Percentiles rank a stretch among this genome's conserved stretches.
Conservation (phyloP, 2,329 filamentous ascomycete genomes). For the Thielaviopsis musarum region DNA sequence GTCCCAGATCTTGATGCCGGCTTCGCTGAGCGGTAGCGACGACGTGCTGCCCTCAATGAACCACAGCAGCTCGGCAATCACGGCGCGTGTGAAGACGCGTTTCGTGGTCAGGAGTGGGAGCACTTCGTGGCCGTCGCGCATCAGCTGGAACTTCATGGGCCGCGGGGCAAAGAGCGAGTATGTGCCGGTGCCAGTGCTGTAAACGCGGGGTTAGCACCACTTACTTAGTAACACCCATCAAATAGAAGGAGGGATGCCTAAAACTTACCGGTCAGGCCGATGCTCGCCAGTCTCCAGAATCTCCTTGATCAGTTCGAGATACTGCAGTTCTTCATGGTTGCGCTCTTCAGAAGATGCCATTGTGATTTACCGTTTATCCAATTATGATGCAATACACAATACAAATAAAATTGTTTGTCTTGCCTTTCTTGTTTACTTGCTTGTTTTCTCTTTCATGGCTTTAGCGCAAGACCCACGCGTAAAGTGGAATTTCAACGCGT, state of each 20-base stretch:
- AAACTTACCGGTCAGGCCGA: constrained; percentile 59
- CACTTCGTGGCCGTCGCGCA: constrained; percentile 42
- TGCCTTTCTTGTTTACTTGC: neutral
- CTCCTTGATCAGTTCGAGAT: constrained; percentile 72
- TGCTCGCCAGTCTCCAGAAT: constrained; percentile 75
- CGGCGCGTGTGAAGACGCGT: constrained; percentile 80
- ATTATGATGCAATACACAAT: neutral
- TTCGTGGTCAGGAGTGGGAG: constrained; percentile 94
- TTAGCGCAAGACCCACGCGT: neutral
- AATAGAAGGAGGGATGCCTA: neutral
- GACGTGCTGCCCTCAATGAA: constrained; percentile 79
- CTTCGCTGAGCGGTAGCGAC: constrained; percentile 55
- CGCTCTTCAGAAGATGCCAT: constrained; percentile 13
- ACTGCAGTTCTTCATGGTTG: constrained; percentile 78
- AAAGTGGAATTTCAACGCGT: constrained; percentile 10
- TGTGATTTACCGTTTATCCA: neutral
- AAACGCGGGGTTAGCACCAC: constrained; percentile 16
- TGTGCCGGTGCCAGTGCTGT: constrained; percentile 82
- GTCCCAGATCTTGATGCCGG: constrained; percentile 94
- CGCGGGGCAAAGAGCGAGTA: constrained; percentile 74
- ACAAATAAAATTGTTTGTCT: neutral
- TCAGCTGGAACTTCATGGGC: constrained; percentile 75
- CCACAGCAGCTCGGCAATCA: constrained; percentile 89
- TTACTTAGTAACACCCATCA: no score
- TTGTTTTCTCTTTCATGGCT: neutral